Conservation (phyloP, 805 yeast species). For the Wickerhamiella musiphila region DNA sequence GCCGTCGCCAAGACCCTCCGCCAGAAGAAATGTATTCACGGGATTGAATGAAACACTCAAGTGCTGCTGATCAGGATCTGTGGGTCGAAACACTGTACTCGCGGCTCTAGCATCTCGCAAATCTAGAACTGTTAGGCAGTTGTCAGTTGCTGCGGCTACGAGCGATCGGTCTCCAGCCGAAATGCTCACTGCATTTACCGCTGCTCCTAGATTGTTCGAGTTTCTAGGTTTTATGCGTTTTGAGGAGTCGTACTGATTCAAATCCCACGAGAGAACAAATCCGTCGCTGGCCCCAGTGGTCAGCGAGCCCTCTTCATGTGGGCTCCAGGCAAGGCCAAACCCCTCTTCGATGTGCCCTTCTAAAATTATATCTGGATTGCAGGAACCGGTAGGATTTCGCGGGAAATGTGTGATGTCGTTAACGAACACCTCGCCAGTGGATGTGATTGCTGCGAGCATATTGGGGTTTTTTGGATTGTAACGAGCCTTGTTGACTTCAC, state of each 20-base stretch:
- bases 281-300: constrained; percentile 49
- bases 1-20: constrained; percentile 52
- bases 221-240: constrained; percentile 15
- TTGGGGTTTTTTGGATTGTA: constrained; percentile 81
- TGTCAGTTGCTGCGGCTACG: constrained; percentile 54
- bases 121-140: constrained; percentile 12
- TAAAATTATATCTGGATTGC: constrained; percentile 37
- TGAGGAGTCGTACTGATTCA: constrained; percentile 26
- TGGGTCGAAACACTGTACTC: too few species aligned
- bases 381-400: constrained; percentile 23
- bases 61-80: constrained; percentile 1
- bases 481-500: constrained; percentile 57
- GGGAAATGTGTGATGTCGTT: constrained; percentile 79
- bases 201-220: constrained; percentile 24
- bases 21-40: constrained; percentile 36
- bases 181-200: constrained; percentile 64
- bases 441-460: constrained; percentile 52
- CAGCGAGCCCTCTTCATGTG: constrained; percentile 40
- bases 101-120: constrained; percentile 4
- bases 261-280: constrained; percentile 47
- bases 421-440: constrained; percentile 44
- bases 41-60: constrained; percentile 40
- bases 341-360: constrained; percentile 27
- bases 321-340: constrained; percentile 64
- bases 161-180: constrained; percentile 40